Conservation (phyloP, 805 yeast species). For the Candida ulmi region DNA sequence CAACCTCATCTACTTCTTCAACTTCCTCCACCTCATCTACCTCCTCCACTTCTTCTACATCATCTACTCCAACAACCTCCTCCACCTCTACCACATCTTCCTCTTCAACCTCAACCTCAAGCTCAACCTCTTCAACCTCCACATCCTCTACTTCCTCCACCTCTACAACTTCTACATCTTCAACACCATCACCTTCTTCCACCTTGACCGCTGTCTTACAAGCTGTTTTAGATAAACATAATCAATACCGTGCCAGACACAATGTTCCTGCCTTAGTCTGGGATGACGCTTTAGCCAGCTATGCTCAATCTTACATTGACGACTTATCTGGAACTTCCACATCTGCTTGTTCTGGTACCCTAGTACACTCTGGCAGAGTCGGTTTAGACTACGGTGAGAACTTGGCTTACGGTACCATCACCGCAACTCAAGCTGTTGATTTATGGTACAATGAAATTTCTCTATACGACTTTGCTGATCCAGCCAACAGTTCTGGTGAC, state of each 20-base stretch:
- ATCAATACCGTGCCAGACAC: slow-evolving; percentile 42
- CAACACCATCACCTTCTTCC: background rate
- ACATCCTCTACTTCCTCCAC: background rate
- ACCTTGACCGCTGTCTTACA: slow-evolving; percentile 25
- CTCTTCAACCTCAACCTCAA: background rate
- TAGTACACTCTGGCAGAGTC: slow-evolving; percentile 47
- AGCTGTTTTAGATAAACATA: slow-evolving; percentile 43
- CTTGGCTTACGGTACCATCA: slow-evolving; percentile 59
- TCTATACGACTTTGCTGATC: slow-evolving; percentile 46
- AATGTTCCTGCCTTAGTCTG: slow-evolving; percentile 41
- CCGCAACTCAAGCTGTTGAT: slow-evolving; percentile 40
- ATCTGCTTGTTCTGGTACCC: slow-evolving; percentile 54
- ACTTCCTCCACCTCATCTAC: background rate
- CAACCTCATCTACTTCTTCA: background rate
- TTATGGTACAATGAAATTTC: slow-evolving; percentile 71
- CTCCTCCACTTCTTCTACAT: background rate
- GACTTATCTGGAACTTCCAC: background rate
- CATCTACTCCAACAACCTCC: background rate
- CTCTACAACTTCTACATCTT: background rate
- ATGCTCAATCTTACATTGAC: slow-evolving; percentile 46
- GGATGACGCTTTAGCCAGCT: slow-evolving; percentile 39
- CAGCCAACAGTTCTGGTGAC: slow-evolving; percentile 21
- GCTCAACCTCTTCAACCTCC: background rate
- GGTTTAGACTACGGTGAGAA: slow-evolving; percentile 61
- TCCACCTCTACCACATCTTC: background rate